Conservation (phyloP, 768 basidiomycete genomes). For the Tricholoma matsutake region DNA sequence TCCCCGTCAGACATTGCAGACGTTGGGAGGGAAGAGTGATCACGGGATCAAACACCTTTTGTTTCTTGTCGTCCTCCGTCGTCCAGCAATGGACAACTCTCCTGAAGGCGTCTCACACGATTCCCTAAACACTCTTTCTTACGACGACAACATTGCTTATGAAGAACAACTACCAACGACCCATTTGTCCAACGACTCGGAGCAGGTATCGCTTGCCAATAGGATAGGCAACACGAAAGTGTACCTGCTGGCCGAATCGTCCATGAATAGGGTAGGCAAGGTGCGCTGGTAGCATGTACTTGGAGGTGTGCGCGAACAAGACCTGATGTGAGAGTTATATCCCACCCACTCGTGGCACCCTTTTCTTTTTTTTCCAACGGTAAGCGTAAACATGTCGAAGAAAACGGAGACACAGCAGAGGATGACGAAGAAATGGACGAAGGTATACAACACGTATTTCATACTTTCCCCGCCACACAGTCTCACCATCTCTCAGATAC, state of each 20-base stretch:
- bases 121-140: constrained; percentile 38
- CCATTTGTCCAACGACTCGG: constrained; percentile 24
- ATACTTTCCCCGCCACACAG: neutral
- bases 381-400: constrained; percentile 43
- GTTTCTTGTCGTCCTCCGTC: neutral
- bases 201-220: constrained; percentile 46
- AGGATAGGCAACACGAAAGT: constrained; percentile 74
- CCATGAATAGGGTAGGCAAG: constrained; percentile 62
- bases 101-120: constrained; percentile 33
- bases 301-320: constrained; percentile 33
- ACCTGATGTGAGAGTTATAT: constrained; percentile 44
- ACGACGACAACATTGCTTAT: constrained; percentile 53
- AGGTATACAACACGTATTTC: constrained; percentile 20
- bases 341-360: constrained; percentile 14
- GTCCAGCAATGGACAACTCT: constrained; percentile 45
- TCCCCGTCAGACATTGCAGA: constrained; percentile 41
- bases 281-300: constrained; percentile 54
- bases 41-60: constrained; percentile 1
- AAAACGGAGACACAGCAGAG: constrained; percentile 31
- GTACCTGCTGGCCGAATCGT: constrained; percentile 72
- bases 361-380: constrained; percentile 33
- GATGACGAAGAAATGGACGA: constrained; percentile 33
- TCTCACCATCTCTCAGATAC: constrained; percentile 33
- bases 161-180: constrained; percentile 55
- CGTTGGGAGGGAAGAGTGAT: neutral